Base-by-base conservation (phyloP, 2,329 filamentous ascomycete genomes). In the Microcera coccophila region DNA sequence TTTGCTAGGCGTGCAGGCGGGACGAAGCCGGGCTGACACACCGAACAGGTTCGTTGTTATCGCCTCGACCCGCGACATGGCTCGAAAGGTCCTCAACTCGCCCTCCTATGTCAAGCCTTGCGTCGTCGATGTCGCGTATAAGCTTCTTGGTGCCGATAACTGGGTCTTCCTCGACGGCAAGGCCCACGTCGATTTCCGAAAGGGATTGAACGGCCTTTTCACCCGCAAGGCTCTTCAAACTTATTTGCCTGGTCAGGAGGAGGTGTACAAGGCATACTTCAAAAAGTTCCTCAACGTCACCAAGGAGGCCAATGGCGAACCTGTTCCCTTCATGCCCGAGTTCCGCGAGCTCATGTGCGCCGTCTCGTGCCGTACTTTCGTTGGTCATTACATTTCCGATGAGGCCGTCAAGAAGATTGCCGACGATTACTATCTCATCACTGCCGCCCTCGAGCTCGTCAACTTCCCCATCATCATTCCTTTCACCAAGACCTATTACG, bases 161-260 rank as follows among this genome's bases (percentile, higher is more conserved):
- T 98, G 90, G 89, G 93, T 97, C 15, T 97, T 97, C 71, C 75
- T 98, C 53, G 91, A 97, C 62, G 93, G 93, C 61, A 94, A 90
- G 71, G 82, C 83, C 29, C 93, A 98, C 60, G 88, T 95, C 55
- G 93, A 97, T 61, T 98, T 93, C 72, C 90, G 93, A 65, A 97
- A 96, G 74, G 93, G 93, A 40, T 76, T 98, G 54, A 97, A 96
- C 66, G 85, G 84, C 45, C 79, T 97, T 20, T 98, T 98, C 74
- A 97, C 91, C 34, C 87, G 90, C 62, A 82, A 87, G 64, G 89
- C 91, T 16, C 81, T 98, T 60, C 84, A 89, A 57, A 76, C 75
- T 57, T 98, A 97, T 67, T 81, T 98, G 36, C 93, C 91, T 32
- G 87, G 87, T 36, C 88, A 96, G 71, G 88, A 96, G 68, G 87